A percentile compares a stretch with the other conserved stretches of the same genome.
These are phyloP conservation scores for Fusarium succisae DNA, from an alignment of 2,329 filamentous ascomycete species.

Conservation along the genomic window DNA sequence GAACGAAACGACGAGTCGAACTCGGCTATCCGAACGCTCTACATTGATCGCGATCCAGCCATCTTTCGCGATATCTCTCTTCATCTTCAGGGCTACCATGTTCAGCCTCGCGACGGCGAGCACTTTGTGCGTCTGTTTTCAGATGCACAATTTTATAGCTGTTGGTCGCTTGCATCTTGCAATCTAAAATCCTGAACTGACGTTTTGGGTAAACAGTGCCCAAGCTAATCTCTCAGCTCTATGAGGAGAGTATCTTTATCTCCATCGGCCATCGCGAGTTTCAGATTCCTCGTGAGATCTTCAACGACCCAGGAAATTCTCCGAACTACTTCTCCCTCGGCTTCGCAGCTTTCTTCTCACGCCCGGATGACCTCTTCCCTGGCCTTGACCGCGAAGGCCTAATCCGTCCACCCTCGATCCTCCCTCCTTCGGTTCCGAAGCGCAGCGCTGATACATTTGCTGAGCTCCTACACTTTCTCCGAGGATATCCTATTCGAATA, in stretches of 20 bases:
- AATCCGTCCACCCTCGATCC: constrained; percentile 85
- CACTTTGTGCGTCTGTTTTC: constrained; percentile 94
- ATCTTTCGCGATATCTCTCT: constrained; percentile 91
- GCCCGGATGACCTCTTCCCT: constrained; percentile 82
- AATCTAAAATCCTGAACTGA: neutral
- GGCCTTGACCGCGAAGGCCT: constrained; percentile 82
- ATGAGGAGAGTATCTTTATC: constrained; percentile 91
- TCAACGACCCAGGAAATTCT: constrained; percentile 85
- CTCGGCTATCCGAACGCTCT: constrained; percentile 76
- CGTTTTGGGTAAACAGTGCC: constrained; percentile 67
- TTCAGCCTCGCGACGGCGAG: constrained; percentile 80
- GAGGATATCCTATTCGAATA: constrained; percentile 85
- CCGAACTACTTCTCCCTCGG: constrained; percentile 96
- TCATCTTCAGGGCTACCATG: constrained; percentile 92
- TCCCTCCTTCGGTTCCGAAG: constrained; percentile 82
- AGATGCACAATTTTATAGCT: constrained; percentile 92
- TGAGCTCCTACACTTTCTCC: constrained; percentile 82
- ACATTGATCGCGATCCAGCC: constrained; percentile 91
- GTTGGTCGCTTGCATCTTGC: constrained; percentile 59
- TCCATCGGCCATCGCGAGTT: constrained; percentile 89
- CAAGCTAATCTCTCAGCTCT: constrained; percentile 87
- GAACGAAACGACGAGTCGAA: constrained; percentile 63
- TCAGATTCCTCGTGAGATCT: constrained; percentile 88
- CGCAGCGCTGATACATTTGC: constrained; percentile 85
- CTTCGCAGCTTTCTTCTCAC: constrained; percentile 87